phyloP scores from a whole-genome alignment of 768 basidiomycete genomes.

The Exidia glandulosa region DNA sequence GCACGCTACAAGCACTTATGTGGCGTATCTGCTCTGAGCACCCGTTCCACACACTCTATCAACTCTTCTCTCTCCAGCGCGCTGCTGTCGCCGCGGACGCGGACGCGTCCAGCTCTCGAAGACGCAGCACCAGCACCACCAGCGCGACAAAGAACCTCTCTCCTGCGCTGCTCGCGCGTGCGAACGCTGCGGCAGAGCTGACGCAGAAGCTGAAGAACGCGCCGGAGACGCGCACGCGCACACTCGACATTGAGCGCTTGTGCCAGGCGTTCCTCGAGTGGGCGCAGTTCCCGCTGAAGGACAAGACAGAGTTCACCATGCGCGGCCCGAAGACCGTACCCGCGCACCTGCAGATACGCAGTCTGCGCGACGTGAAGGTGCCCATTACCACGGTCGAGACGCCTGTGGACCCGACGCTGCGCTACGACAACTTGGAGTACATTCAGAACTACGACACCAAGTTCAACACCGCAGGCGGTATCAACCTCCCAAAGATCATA shows the following conservation, averaged over 20 bases:
- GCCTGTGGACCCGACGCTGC: slow-evolving; percentile 54
- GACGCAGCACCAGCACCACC: background rate
- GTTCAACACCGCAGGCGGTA: slow-evolving; percentile 64
- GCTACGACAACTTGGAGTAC: slow-evolving; percentile 61
- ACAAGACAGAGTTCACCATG: slow-evolving; percentile 13
- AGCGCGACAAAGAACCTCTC: background rate
- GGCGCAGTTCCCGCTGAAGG: slow-evolving; percentile 51
- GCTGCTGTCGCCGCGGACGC: slow-evolving; percentile 8
- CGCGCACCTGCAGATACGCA: slow-evolving; percentile 30
- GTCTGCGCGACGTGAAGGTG: slow-evolving; percentile 47
- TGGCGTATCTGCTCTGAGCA: slow-evolving; percentile 77
- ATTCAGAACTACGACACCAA: slow-evolving; percentile 47
- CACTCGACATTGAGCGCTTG: slow-evolving; percentile 39
- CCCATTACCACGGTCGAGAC: slow-evolving; percentile 73
- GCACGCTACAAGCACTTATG: slow-evolving; percentile 51
- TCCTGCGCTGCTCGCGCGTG: background rate
- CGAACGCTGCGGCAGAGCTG: background rate
- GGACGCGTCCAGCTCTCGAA: slow-evolving; percentile 15
- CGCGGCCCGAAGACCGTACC: slow-evolving; percentile 32
- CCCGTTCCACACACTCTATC: slow-evolving; percentile 88
- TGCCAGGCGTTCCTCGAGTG: slow-evolving; percentile 62
- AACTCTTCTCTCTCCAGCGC: slow-evolving; percentile 64
- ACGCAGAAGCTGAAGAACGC: background rate
- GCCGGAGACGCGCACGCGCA: background rate
- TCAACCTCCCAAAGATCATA: slow-evolving; percentile 74